Base-by-base conservation (phyloP, 2,329 filamentous ascomycete genomes). In the Colletotrichum sp. region DNA sequence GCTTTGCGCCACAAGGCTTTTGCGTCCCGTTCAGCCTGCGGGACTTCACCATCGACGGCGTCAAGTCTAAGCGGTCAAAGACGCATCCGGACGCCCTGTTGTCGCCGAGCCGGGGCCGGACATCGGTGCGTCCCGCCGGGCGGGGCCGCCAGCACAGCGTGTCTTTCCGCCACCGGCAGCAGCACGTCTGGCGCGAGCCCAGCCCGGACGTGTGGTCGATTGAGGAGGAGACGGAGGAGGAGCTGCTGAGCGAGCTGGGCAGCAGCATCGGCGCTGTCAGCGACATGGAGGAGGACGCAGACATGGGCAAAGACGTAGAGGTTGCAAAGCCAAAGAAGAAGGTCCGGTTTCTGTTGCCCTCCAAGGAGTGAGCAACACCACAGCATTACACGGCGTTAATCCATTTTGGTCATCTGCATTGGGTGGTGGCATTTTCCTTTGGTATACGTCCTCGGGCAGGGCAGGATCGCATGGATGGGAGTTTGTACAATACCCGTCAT, bases 161-260 rank as follows among this genome's bases (percentile, higher is more conserved):
- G 56, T 81, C 83, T 30, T 78, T 79, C 64, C 82, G 81, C 38
- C 84, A 79, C 75, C 84, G 86, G 58, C 86, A 88, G 10, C 86
- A 85, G 12, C 85, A 86, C 71, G 85, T 90, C 2, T 92, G 90
- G 90, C 84, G 89, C 48, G 87, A 90, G 82, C 90, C 90, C 8
- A 91, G 90, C 79, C 89, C 89, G 0, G 89, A 91, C 69, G 90
- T 92, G 5, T 92, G 89, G 87, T 88, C 88, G 34, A 92, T 92
- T 71, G 87, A 90, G 81, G 90, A 92, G 80, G 89, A 91, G 83
- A 87, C 88, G 2, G 89, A 90, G 82, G 88, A 89, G 79, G 88
- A 90, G 78, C 81, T 87, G 28, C 81, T 85, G 82, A 87, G 86
- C 76, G 86, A 88, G 79, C 81, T 84, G 80, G 85, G 82, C 62